Evolutionary conservation across 2,329 filamentous ascomycete genomes (phyloP), one percentile per base, ranked within the genome.

Genomic region (Kalmusia sp.): DNA sequence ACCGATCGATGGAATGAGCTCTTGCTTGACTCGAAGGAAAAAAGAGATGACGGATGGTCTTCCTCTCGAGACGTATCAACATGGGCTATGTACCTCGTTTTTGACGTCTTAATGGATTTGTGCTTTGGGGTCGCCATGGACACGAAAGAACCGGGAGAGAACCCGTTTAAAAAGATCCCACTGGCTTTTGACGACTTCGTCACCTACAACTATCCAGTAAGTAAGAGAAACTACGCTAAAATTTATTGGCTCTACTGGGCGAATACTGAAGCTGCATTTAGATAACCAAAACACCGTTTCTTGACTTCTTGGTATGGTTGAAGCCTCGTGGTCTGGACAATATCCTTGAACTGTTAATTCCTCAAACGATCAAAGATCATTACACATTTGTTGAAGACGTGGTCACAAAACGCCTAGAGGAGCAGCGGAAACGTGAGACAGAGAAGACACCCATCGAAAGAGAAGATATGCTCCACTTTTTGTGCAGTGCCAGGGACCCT

Each of bases 41-140:
- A 37, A 5, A 30, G 31, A 21, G 44, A 40, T 22, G 45, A 54
- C 17, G 49, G 44, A 33, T 60, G 59, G 60, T 52, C 54, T 37
- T 31, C 40, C 9, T 27, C 55, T 7, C 34, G 44, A 17, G 47
- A 62, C 40, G 39, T 62, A 14, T 7, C 37, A 25, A 40, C 22
- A 3, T 40, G 6, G 14, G 19, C 21, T 27, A 25, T 9, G 11
- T 76, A 69, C 57, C 63, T 80, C 28, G 65, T 73, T 27, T 75
- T 80, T 55, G 78, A 81, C 53, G 68, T 80, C 30, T 76, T 81
- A 62, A 73, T 72, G 12, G 76, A 78, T 44, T 58, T 77, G 4
- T 69, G 63, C 43, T 72, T 75, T 51, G 71, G 72, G 6, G 65
- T 70, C 44, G 44, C 63, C 33, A 71, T 75, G 54, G 53, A 63